Evolutionary conservation across 139 green algal species (phyloP).

Genomic region (Tetradesmus lagerheimii): DNA sequence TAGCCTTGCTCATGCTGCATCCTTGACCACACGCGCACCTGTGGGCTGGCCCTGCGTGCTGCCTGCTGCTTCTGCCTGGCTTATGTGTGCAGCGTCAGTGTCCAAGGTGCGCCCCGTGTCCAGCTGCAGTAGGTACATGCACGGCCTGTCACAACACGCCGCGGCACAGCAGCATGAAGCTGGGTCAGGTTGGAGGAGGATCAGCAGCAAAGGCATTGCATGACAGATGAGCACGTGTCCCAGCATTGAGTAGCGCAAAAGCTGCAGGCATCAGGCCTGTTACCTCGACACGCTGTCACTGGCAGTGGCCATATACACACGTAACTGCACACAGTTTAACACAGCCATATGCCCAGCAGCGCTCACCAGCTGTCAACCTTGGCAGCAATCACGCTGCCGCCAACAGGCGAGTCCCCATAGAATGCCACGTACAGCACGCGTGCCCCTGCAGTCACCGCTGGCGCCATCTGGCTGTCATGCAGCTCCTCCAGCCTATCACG

Average conservation of each 20-base stretch:
- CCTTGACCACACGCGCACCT: not conserved
- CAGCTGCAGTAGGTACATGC: constrained; percentile 40
- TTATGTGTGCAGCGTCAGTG: constrained; percentile 29
- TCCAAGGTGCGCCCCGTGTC: constrained; percentile 6
- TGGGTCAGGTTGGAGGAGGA: not conserved
- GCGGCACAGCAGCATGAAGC: not conserved
- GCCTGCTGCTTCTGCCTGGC: not conserved
- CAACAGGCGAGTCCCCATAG: not conserved
- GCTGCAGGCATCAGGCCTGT: not conserved
- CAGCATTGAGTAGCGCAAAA: not conserved
- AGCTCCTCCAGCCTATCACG: constrained; percentile 59
- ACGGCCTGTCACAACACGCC: not conserved
- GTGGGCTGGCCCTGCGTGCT: not conserved
- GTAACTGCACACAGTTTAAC: not conserved
- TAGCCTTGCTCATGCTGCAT: too few relatives aligned
- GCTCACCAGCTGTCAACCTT: constrained; percentile 50
- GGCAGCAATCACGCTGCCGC: constrained; percentile 50
- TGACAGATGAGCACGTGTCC: too few relatives aligned
- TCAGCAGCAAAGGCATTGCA: not conserved
- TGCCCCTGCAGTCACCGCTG: constrained; percentile 50
- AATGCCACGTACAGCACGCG: constrained; percentile 42
- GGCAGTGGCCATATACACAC: too few relatives aligned
- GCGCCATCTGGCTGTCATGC: constrained; percentile 52
- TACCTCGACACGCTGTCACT: too few relatives aligned
- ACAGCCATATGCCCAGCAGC: not conserved